Evolutionary conservation across 2,329 filamentous ascomycete species (phyloP).

Genomic region (Tolypocladium endophyticum): DNA sequence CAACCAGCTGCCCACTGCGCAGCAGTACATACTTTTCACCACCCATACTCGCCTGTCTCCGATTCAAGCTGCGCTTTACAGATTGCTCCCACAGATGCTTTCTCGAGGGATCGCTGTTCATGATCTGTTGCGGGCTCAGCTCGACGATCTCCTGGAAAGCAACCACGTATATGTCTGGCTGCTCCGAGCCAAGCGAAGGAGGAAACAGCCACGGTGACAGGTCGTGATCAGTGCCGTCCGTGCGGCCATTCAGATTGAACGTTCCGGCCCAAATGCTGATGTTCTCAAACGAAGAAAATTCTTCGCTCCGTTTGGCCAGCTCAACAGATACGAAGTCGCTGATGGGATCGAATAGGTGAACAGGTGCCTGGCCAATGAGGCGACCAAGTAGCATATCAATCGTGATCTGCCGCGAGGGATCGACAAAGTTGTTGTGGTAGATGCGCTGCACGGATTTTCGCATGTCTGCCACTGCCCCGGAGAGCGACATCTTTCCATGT

Average conservation of each 20-base stretch:
- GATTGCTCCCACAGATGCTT: slow-evolving; percentile 80
- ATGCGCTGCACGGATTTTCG: slow-evolving; percentile 88
- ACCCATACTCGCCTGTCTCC: slow-evolving; percentile 50
- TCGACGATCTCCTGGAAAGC: slow-evolving; percentile 99
- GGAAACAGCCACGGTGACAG: slow-evolving; percentile 80
- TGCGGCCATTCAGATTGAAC: slow-evolving; percentile 90
- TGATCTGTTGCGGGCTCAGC: slow-evolving; percentile 93
- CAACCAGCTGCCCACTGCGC: slow-evolving; percentile 86
- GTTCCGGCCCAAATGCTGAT: slow-evolving; percentile 82
- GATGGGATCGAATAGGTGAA: slow-evolving; percentile 85
- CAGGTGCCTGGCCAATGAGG: slow-evolving; percentile 70
- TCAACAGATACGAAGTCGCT: slow-evolving; percentile 82
- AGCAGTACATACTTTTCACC: slow-evolving; percentile 79
- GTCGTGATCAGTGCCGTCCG: slow-evolving; percentile 66
- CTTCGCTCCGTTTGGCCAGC: slow-evolving; percentile 52
- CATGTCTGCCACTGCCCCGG: slow-evolving; percentile 87
- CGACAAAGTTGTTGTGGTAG: slow-evolving; percentile 96
- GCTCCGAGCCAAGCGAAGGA: slow-evolving; percentile 39
- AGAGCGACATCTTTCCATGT: slow-evolving; percentile 89
- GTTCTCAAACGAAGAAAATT: slow-evolving; percentile 64
- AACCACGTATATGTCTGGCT: slow-evolving; percentile 79
- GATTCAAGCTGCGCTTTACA: slow-evolving; percentile 69
- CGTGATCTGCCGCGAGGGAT: slow-evolving; percentile 84
- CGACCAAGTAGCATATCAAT: slow-evolving; percentile 89
- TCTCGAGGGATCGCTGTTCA: slow-evolving; percentile 88